Conservation (phyloP, 306 rosid genomes). For the Spatholobus suberectus region DNA sequence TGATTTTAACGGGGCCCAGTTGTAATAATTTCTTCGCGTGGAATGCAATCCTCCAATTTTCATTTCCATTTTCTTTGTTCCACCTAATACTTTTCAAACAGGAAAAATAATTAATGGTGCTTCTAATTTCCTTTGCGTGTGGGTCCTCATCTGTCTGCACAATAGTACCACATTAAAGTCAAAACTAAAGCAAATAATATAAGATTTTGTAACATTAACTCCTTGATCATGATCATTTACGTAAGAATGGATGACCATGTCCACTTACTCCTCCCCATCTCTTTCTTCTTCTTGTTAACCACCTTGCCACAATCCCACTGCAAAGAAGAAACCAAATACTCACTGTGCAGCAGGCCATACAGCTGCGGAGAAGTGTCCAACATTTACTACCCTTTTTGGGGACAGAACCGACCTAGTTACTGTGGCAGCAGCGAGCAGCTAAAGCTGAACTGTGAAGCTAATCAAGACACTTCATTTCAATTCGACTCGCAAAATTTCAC, state of each 20-base stretch:
- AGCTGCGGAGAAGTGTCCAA: neutral
- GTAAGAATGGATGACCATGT: neutral
- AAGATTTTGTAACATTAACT: neutral
- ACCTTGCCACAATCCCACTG: neutral
- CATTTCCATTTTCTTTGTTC: neutral
- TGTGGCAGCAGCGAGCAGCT: neutral
- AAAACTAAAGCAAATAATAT: neutral
- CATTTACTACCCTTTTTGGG: slow-evolving; percentile 10
- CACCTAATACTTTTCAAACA: neutral
- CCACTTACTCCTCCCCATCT: neutral
- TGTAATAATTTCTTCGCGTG: neutral
- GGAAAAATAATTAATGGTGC: neutral
- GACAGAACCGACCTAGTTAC: neutral
- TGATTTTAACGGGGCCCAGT: neutral
- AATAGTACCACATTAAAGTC: neutral
- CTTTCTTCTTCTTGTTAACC: neutral
- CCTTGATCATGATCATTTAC: neutral
- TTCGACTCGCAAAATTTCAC: neutral
- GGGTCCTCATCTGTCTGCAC: neutral
- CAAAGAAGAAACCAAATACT: neutral
- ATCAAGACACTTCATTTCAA: neutral
- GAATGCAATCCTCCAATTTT: neutral
- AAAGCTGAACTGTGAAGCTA: neutral
- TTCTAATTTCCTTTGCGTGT: neutral
- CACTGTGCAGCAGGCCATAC: neutral